Base-by-base conservation (phyloP, 306 rosid species). In the Prunus armeniaca region DNA sequence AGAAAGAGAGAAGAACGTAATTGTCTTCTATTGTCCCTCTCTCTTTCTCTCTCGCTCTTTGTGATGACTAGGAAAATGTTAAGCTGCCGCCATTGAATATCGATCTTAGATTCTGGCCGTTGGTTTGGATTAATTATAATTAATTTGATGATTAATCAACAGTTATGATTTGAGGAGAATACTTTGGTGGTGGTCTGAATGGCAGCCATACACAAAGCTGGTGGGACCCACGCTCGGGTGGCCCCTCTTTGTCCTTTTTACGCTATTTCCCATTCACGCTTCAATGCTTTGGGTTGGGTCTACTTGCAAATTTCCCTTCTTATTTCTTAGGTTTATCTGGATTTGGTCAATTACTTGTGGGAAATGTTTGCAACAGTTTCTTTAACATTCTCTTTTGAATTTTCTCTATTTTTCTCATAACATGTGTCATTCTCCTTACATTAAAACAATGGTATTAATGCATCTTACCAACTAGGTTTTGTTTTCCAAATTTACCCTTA, bases 61-160 rank as follows among this genome's bases (percentile, higher is more conserved):
- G 60, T 15, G 38, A 4, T 38, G 72, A 65, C 63, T 65, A 15
- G 65, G 38, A 55, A 30, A 67, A 22, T 51, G 43, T 65, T 20
- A 56, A 13, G 73, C 18, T 24, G 27, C 34, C 18, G 2, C 65
- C 72, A 28, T 20, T 68, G 24, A 4, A 56, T 55, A 24, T 56
- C 30, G 43, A 76, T 67, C 65, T 55, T 76, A 50, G 38, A 67
- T 76, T 76, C 10, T 67, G 80, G 80, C 74, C 79, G 72, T 65
- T 19, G 13, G 71, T 10, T 65, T 27, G 3, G 18, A 22, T 32
- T 60, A 71, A 38, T 41, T 56, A 45, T 9, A 65, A 20, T 45
- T 65, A 4, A 65, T 25, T 14, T 55, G 5, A 20, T 56, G 65
- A 32, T 15, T 27, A 47, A 66, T 49, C 49, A 66, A 79, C 78